These are phyloP conservation scores for Globisporangium echinulatum DNA, from an alignment of 352 stramenopile genomes.

Conservation along the genomic window DNA sequence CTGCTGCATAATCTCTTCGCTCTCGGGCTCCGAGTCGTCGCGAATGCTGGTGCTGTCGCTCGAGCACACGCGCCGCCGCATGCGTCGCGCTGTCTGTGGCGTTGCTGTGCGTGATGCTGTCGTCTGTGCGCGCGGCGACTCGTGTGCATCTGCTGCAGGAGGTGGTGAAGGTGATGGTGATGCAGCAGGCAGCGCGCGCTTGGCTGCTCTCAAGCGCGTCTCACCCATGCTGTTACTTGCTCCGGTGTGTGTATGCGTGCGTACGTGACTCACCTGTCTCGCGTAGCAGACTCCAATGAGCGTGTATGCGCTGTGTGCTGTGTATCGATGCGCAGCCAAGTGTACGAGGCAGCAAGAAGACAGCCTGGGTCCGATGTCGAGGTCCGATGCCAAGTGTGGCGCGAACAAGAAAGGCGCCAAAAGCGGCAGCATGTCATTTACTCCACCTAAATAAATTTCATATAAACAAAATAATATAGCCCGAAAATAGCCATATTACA, in stretches of 20 bases:
- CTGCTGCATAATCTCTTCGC: constrained; percentile 10
- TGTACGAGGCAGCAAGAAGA: too few species aligned
- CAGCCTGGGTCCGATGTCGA: too few species aligned
- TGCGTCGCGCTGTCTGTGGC: background rate
- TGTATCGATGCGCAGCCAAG: too few species aligned
- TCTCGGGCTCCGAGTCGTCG: constrained; percentile 8
- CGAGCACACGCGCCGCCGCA: constrained; percentile 10
- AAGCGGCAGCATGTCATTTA: too few species aligned
- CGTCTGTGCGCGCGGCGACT: background rate
- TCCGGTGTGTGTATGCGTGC: background rate
- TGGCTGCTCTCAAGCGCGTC: constrained; percentile 2
- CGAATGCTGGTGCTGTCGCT: background rate
- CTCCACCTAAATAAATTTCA: too few species aligned
- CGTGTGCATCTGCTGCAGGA: background rate
- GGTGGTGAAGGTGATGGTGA: background rate
- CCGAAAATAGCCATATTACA: too few species aligned
- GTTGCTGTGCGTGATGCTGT: background rate
- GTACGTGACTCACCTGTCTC: too few species aligned
- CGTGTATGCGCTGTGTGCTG: too few species aligned
- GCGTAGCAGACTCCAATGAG: too few species aligned
- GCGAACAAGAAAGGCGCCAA: too few species aligned
- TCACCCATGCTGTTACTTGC: background rate
- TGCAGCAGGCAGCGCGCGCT: constrained; percentile 5
- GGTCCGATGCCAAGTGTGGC: too few species aligned
- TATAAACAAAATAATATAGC: too few species aligned